Percentiles rank a stretch among this genome's conserved stretches.
These are phyloP conservation scores for Gelatoporia subvermispora DNA, from an alignment of 768 basidiomycete genomes.

Conservation along the genomic window DNA sequence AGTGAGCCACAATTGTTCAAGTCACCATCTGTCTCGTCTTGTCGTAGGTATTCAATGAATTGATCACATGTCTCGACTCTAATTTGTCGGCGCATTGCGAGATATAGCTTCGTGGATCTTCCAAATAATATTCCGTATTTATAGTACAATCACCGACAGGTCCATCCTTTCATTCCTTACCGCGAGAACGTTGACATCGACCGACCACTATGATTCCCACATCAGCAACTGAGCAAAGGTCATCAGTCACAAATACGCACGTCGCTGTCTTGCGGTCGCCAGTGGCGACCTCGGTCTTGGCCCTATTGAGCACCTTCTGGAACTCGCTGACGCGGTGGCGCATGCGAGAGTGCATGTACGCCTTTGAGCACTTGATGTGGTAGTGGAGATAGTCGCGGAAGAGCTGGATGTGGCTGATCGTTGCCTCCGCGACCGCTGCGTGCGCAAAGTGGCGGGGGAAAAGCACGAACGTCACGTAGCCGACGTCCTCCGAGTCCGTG, in stretches of 20 bases:
- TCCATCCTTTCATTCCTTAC: too few relatives aligned
- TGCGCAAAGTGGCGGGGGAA: slow-evolving; percentile 94
- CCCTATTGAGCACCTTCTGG: slow-evolving; percentile 91
- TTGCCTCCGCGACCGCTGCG: slow-evolving; percentile 57
- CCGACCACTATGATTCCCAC: slow-evolving; percentile 6
- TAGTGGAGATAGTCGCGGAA: slow-evolving; percentile 99
- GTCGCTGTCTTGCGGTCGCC: slow-evolving; percentile 88
- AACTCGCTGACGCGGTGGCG: slow-evolving; percentile 90
- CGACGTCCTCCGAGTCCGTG: slow-evolving; percentile 79
- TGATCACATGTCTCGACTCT: neutral
- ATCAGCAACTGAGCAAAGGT: neutral
- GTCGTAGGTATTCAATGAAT: neutral
- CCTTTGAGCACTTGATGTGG: slow-evolving; percentile 98
- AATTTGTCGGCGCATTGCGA: too few relatives aligned
- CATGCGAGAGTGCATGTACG: slow-evolving; percentile 99
- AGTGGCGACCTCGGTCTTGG: slow-evolving; percentile 84
- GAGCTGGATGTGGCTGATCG: slow-evolving; percentile 92
- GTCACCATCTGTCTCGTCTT: too few relatives aligned
- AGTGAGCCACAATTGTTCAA: too few relatives aligned
- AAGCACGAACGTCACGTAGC: slow-evolving; percentile 96
- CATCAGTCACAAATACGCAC: slow-evolving; percentile 36
- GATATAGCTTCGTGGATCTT: too few relatives aligned
- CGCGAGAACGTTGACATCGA: slow-evolving; percentile 7
- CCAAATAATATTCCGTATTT: too few relatives aligned
- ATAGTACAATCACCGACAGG: too few relatives aligned